Evolutionary conservation across 306 rosid genomes (phyloP).

Genomic region (Quercus wislizeni): DNA sequence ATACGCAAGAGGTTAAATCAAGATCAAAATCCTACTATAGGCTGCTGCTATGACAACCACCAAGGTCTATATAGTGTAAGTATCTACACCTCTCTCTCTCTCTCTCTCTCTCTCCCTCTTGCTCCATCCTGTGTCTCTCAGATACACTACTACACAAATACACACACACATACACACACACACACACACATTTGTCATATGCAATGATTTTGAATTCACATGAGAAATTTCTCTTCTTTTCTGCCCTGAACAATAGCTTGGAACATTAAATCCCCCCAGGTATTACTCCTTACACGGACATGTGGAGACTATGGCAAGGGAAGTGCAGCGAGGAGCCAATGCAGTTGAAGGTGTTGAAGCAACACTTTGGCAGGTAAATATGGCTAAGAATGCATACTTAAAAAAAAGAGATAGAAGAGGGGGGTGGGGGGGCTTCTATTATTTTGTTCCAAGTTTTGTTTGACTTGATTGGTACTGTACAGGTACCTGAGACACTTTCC

Average conservation of each 20-base stretch:
- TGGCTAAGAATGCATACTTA: constrained; percentile 9
- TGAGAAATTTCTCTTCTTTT: not conserved
- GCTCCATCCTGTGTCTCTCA: too few species aligned
- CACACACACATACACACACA: not conserved
- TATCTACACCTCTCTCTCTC: not conserved
- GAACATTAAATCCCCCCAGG: constrained; percentile 29
- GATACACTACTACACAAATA: too few species aligned
- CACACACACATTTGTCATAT: not conserved
- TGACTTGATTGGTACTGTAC: constrained; percentile 34
- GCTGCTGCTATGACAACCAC: constrained; percentile 55
- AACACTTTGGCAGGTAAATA: constrained; percentile 75
- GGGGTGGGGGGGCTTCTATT: not conserved
- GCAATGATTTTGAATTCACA: not conserved
- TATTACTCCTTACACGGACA: constrained; percentile 88
- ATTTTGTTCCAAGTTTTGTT: constrained; percentile 8
- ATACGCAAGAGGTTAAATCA: constrained; percentile 17
- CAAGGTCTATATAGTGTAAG: constrained; percentile 80
- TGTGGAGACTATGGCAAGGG: constrained; percentile 89
- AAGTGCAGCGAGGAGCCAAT: constrained; percentile 75
- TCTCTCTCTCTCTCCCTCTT: not conserved
- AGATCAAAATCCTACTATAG: constrained; percentile 19
- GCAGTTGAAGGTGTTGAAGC: constrained; percentile 86
- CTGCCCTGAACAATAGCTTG: not conserved
- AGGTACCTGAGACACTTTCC: constrained; percentile 88
- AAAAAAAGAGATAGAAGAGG: not conserved